These are phyloP conservation scores for Bisporella sp. DNA, from an alignment of 2,329 filamentous ascomycete species.

Conservation along the genomic window DNA sequence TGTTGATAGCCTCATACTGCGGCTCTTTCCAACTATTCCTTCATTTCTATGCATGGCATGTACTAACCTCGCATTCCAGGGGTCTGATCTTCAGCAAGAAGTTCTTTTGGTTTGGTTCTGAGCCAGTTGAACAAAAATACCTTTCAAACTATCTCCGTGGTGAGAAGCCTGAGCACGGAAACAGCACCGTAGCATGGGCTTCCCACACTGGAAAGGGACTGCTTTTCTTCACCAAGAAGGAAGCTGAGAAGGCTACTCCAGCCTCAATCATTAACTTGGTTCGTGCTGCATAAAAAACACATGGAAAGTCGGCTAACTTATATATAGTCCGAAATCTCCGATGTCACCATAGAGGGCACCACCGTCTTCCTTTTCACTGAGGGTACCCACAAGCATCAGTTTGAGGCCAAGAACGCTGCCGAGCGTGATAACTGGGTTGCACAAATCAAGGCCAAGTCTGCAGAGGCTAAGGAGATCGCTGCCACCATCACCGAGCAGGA, in stretches of 20 bases:
- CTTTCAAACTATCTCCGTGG: constrained; percentile 73
- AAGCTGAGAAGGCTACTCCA: constrained; percentile 73
- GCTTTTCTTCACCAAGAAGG: constrained; percentile 74
- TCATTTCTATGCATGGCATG: too few species aligned
- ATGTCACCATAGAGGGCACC: constrained; percentile 65
- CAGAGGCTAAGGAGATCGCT: constrained; percentile 77
- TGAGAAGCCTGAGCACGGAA: constrained; percentile 76
- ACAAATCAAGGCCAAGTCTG: constrained; percentile 73
- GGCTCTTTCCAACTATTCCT: too few species aligned
- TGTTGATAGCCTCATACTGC: too few species aligned
- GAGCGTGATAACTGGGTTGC: constrained; percentile 92
- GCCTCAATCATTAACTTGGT: constrained; percentile 81
- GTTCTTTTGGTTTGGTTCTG: constrained; percentile 80
- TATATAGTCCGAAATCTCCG: constrained; percentile 47
- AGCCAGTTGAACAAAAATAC: constrained; percentile 66
- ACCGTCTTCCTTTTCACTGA: constrained; percentile 82
- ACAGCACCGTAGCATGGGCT: constrained; percentile 82
- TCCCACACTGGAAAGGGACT: constrained; percentile 92
- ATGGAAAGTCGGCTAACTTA: not conserved
- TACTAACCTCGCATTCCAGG: constrained; percentile 39
- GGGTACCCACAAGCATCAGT: constrained; percentile 85
- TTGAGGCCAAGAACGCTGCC: constrained; percentile 68
- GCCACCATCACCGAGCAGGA: constrained; percentile 69
- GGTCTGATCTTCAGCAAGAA: constrained; percentile 84
- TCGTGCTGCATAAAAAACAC: constrained; percentile 30